Conservation (phyloP, 768 basidiomycete genomes). For the Lactifluus echinatus region DNA sequence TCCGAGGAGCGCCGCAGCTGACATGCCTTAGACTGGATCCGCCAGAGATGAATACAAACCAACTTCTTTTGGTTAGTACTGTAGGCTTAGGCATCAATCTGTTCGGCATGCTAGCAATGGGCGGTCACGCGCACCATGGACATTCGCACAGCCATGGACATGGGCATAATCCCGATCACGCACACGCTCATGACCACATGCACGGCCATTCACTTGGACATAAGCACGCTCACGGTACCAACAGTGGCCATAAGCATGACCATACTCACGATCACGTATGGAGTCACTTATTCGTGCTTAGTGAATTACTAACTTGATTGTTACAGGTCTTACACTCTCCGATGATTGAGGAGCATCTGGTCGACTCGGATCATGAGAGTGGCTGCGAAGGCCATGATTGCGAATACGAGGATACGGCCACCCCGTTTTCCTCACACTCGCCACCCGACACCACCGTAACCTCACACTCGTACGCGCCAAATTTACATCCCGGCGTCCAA, state of each 20-base stretch:
- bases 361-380: conserved; percentile 1
- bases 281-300: not conserved
- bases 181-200: not conserved
- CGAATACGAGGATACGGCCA: conserved; percentile 23
- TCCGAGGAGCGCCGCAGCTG: not conserved
- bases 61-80: conserved; percentile 81
- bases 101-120: conserved; percentile 99
- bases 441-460: conserved; percentile 15
- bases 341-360: conserved; percentile 9
- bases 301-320: conserved; percentile 1
- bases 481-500: not conserved
- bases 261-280: conserved; percentile 6
- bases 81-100: conserved; percentile 89
- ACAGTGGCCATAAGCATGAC: conserved; percentile 25
- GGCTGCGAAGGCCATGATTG: conserved; percentile 23
- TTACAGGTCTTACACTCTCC: not conserved
- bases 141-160: conserved; percentile 40
- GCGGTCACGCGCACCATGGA: conserved; percentile 83
- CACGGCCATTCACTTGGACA: conserved; percentile 19
- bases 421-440: conserved; percentile 18
- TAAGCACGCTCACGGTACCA: conserved; percentile 22
- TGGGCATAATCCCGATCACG: conserved; percentile 25
- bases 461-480: not conserved
- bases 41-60: conserved; percentile 95
- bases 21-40: conserved; percentile 60